Evolutionary conservation across 352 stramenopile species (phyloP), one percentile per base, ranked within the genome.

Genomic region (Globisporangium canariense): DNA sequence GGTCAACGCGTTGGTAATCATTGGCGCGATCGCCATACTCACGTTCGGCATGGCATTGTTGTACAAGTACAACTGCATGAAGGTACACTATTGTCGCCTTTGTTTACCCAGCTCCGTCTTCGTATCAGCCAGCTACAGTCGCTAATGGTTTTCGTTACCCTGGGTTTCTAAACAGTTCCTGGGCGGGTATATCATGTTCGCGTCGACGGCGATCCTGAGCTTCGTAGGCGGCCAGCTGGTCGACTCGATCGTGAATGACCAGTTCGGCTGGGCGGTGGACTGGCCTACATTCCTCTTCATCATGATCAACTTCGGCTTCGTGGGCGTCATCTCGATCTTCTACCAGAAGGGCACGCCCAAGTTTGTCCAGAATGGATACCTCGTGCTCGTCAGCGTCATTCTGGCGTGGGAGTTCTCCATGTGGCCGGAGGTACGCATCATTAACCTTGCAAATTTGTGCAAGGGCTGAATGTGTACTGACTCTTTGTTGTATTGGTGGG

Each of bases 391-490:
- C 32, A 98, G 90, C 57, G 94, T 99, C 18, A 98, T 99, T 63
- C 82, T 99, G 62, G 96, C 96, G 18, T 99, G 96, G 95, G 85
- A 99, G 65, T 91, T 99, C 41, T 97, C 90, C 50, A 96, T 98
- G 79, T 98, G 98, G 75, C 94, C 97, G 32, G 89, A 98, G 96
- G 91, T 96, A 92, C 78, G 55, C 16, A 40, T 4, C n/a, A 20
- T 9, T 20, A 4, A 0, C 10, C 2, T 5, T 49, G 16, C 4
- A 4, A 22, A 49, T 49, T 16, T 20, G 18, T 22, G 14, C 22
- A 18, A 49, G 16, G n/a, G 43, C n/a, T 36, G 32, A 8, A 16
- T 22, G 16, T 49, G 14, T 40, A 40, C 50, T 57, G 30, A 57
- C 16, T 40, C 14, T 40, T 25, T 38, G 8, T 40, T 40, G 34